Conservation (phyloP, 805 yeast species). For the Komagataella pseudopastoris region DNA sequence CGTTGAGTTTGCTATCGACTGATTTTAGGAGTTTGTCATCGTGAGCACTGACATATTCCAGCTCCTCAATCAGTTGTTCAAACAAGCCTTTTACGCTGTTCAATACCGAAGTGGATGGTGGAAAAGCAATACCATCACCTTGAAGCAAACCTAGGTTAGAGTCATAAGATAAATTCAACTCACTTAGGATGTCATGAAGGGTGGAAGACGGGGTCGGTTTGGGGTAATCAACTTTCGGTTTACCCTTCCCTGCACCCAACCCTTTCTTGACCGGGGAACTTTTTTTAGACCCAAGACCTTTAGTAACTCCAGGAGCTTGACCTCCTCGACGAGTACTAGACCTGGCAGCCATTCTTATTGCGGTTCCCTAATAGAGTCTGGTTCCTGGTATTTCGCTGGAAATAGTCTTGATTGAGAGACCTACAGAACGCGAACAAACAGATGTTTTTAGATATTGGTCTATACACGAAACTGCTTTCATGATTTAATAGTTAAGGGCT, state of each 20-base stretch:
- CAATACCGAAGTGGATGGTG: conserved; percentile 14
- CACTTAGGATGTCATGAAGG: conserved; percentile 36
- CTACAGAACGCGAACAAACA: background rate
- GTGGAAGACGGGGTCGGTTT: conserved; percentile 22
- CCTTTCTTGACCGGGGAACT: conserved; percentile 2
- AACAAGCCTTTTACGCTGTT: conserved; percentile 18
- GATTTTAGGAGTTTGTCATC: conserved; percentile 17
- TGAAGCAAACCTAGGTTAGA: conserved; percentile 44
- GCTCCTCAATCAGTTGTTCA: conserved; percentile 23
- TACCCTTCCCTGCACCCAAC: conserved; percentile 2
- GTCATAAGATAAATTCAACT: conserved; percentile 42
- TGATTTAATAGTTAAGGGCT: conserved; percentile 11
- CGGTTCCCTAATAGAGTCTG: background rate
- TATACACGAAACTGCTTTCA: background rate
- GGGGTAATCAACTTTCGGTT: background rate
- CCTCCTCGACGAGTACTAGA: conserved; percentile 1
- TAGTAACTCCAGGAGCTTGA: conserved; percentile 1
- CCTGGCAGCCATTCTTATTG: background rate
- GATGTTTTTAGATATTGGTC: background rate
- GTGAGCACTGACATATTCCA: conserved; percentile 17
- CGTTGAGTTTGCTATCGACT: background rate
- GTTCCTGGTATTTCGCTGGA: background rate
- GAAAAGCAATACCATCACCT: conserved; percentile 38
- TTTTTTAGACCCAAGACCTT: background rate
- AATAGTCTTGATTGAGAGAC: background rate